Base-by-base conservation (phyloP, 139 green algal genomes). In the Astrephomene gubernaculifera region DNA sequence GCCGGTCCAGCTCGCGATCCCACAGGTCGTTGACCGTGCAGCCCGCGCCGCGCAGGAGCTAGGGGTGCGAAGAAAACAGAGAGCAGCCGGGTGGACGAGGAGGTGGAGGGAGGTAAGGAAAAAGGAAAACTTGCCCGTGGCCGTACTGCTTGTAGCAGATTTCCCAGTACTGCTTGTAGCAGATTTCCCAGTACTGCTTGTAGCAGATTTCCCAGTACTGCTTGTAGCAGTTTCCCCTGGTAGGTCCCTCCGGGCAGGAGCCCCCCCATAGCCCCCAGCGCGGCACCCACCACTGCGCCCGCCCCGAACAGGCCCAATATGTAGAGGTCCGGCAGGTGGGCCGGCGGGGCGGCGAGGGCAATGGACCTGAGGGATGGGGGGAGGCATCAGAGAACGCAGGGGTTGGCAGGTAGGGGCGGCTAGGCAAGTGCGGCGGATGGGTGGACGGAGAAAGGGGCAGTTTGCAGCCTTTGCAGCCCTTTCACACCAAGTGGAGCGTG, bases 21-120 rank as follows among this genome's bases (percentile, higher is more conserved):
- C 96, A 98, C 67, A 99, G 79, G 90, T 99, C 97, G 87, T 99
- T 99, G 22, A 99, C 87, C 27, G 96, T 99, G 92, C 97, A 99
- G 70, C 97, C 97, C 8, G 96, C 93, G 22, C 95, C 94, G 1
- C 96, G 86, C 73, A 99, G 90, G 49, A 99, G 89, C 92, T 94
- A 82, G 67, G 69, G 21, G 24, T 9, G 25, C 25, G 24, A 65
- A n/a, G 68, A 35, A 21, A 52, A 22, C n/a, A 36, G 29, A 73
- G 39, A 73, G n/a, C 7, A 33, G 4, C 8, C 22, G 4, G 17
- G 41, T 27, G 41, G 19, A 5, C 7, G 22, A 33, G 25, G 70
- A 2, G 70, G 35, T 45, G 60, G 70, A 43, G 29, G n/a, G n/a
- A n/a, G n/a, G n/a, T n/a, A n/a, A n/a, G n/a, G n/a, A n/a, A n/a